Evolutionary conservation across 2,329 filamentous ascomycete species (phyloP).

Genomic region (Aureobasidium sp.): DNA sequence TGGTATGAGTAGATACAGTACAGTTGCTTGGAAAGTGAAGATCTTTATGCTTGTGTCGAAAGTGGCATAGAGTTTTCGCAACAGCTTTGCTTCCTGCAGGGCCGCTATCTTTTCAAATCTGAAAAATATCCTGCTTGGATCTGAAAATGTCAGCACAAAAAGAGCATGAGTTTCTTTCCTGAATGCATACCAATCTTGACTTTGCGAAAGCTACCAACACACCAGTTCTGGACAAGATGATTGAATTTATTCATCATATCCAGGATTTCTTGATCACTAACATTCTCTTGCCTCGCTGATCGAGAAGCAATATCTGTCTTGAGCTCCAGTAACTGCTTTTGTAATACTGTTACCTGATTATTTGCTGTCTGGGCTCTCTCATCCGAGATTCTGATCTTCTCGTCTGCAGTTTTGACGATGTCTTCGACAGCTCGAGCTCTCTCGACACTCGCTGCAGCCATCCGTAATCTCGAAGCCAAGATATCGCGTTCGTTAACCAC

Average conservation of each 20-base stretch:
- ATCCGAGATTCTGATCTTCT: not conserved
- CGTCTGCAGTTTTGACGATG: not conserved
- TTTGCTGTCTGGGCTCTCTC: not conserved
- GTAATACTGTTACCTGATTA: conserved; percentile 49
- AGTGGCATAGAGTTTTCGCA: conserved; percentile 42
- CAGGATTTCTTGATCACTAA: conserved; percentile 59
- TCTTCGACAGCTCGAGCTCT: not conserved
- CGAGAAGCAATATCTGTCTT: conserved; percentile 61
- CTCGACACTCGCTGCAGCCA: not conserved
- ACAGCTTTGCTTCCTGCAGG: not conserved
- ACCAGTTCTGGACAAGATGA: conserved; percentile 68
- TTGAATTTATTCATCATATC: conserved; percentile 53
- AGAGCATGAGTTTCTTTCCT: too few relatives aligned
- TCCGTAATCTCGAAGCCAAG: not conserved
- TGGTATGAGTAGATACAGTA: conserved; percentile 54
- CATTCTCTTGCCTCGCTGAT: conserved; percentile 59
- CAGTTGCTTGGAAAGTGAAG: conserved; percentile 55
- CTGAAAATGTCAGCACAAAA: not conserved
- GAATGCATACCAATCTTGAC: conserved; percentile 43
- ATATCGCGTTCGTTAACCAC: not conserved
- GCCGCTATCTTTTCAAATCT: conserved; percentile 15
- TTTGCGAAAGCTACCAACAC: conserved; percentile 60
- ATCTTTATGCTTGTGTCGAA: conserved; percentile 51
- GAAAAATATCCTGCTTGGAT: conserved; percentile 14
- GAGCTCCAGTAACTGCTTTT: conserved; percentile 55